These are phyloP conservation scores for Citrus australasica DNA, from an alignment of 345 rosid species.

Conservation along the genomic window DNA sequence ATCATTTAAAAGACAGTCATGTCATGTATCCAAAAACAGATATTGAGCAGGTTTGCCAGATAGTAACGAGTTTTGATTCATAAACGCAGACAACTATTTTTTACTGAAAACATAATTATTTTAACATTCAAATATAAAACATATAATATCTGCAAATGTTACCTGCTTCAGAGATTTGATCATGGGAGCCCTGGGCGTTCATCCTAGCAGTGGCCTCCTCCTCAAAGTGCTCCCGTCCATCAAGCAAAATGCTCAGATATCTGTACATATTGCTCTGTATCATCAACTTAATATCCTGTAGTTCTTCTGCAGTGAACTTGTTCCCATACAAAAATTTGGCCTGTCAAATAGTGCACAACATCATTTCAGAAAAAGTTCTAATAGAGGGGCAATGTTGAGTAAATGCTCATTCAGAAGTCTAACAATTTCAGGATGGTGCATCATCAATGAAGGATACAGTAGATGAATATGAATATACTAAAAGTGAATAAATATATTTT, in stretches of 20 bases:
- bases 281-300: constrained; percentile 90
- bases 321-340: constrained; percentile 92
- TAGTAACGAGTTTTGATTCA: neutral
- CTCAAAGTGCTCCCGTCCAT: constrained; percentile 96
- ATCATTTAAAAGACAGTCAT: neutral
- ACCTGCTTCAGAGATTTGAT: constrained; percentile 57
- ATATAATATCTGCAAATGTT: neutral
- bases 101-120: neutral
- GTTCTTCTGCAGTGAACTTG: constrained; percentile 72
- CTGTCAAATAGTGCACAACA: constrained; percentile 41
- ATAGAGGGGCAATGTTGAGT: neutral
- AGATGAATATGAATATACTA: neutral
- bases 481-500: neutral
- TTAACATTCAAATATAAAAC: neutral
- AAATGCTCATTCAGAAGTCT: neutral
- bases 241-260: constrained; percentile 90
- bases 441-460: neutral
- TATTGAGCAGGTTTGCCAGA: neutral
- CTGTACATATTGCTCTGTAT: constrained; percentile 95
- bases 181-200: constrained; percentile 33
- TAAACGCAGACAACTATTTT: neutral
- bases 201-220: constrained; percentile 66
- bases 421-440: neutral
- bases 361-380: neutral
- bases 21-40: neutral